These are phyloP conservation scores for Oxytropis ochrocephala DNA, from an alignment of 306 rosid species.

Conservation along the genomic window DNA sequence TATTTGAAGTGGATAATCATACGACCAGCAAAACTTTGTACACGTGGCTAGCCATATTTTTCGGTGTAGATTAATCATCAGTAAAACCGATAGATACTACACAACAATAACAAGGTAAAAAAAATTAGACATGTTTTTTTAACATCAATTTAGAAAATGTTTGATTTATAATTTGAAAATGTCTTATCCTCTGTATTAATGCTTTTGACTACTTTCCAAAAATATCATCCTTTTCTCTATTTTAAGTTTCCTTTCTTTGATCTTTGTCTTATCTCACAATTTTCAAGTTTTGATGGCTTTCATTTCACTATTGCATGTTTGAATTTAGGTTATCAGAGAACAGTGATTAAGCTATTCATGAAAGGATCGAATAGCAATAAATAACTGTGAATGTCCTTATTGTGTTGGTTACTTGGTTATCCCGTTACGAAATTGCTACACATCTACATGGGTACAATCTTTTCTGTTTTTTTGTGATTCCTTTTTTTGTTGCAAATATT, in stretches of 20 bases:
- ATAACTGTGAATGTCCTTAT: not conserved
- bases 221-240: not conserved
- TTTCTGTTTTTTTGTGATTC: not conserved
- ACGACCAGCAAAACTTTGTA: too few species aligned
- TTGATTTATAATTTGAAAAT: too few species aligned
- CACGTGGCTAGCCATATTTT: too few species aligned
- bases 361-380: not conserved
- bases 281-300: not conserved
- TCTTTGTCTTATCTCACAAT: not conserved
- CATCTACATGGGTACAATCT: not conserved
- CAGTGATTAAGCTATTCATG: not conserved
- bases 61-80: too few species aligned
- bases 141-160: too few species aligned
- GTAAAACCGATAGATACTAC: too few species aligned
- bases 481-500: too few species aligned
- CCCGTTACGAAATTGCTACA: not conserved
- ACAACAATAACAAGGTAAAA: too few species aligned
- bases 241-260: too few species aligned
- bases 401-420: not conserved
- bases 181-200: too few species aligned
- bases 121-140: too few species aligned
- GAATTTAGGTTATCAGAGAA: not conserved
- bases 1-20: too few species aligned
- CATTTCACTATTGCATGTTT: not conserved
- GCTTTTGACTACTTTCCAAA: not conserved